A percentile compares a stretch with the other conserved stretches of the same genome.
Evolutionary conservation across 257 asterid genomes (phyloP).

Genomic region (Anisodus acutangulus): DNA sequence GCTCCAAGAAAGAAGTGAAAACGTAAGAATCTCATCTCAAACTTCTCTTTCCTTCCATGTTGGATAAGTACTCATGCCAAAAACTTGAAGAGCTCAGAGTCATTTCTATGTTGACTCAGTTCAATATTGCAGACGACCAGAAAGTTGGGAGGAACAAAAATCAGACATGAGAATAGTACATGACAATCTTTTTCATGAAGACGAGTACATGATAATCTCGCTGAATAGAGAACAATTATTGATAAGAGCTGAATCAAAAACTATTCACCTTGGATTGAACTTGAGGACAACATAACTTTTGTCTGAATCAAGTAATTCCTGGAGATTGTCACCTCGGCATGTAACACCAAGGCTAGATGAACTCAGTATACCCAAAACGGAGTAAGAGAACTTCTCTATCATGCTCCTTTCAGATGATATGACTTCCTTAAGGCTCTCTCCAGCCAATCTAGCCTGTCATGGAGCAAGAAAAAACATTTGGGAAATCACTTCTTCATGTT

Average conservation of each 20-base stretch:
- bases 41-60: neutral
- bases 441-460: constrained; percentile 57
- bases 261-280: constrained; percentile 68
- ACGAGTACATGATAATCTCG: neutral
- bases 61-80: neutral
- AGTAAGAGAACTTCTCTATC: constrained; percentile 57
- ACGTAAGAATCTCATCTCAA: neutral
- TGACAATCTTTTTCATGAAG: neutral
- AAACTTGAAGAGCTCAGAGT: neutral
- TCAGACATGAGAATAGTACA: neutral
- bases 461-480: constrained; percentile 31
- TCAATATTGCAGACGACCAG: neutral
- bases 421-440: constrained; percentile 62
- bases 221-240: neutral
- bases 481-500: neutral
- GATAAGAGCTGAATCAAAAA: constrained; percentile 20
- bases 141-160: neutral
- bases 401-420: constrained; percentile 56
- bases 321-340: constrained; percentile 63
- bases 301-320: constrained; percentile 60
- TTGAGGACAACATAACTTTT: constrained; percentile 53
- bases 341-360: constrained; percentile 55
- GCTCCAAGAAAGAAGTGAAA: neutral
- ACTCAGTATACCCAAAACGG: constrained; percentile 71
- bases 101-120: neutral